These are phyloP conservation scores for Suillus brevipes DNA, from an alignment of 768 basidiomycete genomes.

Conservation along the genomic window DNA sequence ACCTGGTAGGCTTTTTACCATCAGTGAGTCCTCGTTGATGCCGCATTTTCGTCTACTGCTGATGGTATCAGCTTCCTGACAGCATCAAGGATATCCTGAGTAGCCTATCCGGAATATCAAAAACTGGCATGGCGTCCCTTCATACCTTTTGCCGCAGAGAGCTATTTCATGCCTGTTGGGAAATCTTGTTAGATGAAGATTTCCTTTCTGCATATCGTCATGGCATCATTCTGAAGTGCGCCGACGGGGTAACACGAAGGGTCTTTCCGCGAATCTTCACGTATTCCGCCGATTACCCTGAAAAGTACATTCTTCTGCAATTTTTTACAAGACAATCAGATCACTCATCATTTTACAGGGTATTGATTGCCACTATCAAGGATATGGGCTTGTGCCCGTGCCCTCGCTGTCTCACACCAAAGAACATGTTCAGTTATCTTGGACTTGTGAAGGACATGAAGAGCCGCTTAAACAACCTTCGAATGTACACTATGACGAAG, in stretches of 20 bases:
- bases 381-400: too few species aligned
- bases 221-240: slow-evolving; percentile 18
- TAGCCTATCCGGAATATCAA: neutral
- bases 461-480: too few species aligned
- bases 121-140: slow-evolving; percentile 1
- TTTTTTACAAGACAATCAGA: too few species aligned
- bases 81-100: slow-evolving; percentile 7
- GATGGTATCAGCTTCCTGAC: slow-evolving; percentile 16
- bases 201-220: slow-evolving; percentile 17
- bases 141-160: slow-evolving; percentile 18
- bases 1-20: slow-evolving; percentile 1
- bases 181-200: slow-evolving; percentile 12
- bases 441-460: too few species aligned
- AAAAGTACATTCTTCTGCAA: slow-evolving; percentile 26
- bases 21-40: slow-evolving; percentile 1
- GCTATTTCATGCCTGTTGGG: slow-evolving; percentile 17
- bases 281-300: slow-evolving; percentile 23
- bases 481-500: too few species aligned
- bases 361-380: too few species aligned
- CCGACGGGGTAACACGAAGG: slow-evolving; percentile 12
- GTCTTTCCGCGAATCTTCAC: slow-evolving; percentile 20
- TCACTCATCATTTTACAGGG: too few species aligned
- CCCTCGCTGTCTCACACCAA: too few species aligned
- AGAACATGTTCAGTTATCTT: too few species aligned
- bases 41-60: neutral